These are phyloP conservation scores for Urtica urens DNA, from an alignment of 306 rosid genomes.

Conservation along the genomic window DNA sequence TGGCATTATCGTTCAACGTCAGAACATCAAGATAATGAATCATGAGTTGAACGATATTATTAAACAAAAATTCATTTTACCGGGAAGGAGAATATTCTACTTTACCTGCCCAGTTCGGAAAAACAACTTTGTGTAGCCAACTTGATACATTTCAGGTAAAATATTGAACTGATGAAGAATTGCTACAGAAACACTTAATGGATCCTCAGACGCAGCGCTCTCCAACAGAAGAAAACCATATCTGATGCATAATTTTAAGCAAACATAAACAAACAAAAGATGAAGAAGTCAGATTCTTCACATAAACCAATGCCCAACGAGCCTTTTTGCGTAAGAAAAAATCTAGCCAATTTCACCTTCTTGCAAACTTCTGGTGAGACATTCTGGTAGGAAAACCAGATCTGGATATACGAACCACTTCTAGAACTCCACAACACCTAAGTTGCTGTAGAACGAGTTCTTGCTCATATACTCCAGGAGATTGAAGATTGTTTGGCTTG, in stretches of 20 bases:
- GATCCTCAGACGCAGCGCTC: slow-evolving; percentile 74
- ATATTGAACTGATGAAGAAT: slow-evolving; percentile 97
- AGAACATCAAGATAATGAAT: too few relatives aligned
- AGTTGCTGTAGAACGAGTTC: slow-evolving; percentile 91
- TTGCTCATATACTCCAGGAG: slow-evolving; percentile 90
- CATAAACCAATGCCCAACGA: neutral
- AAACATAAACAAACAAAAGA: slow-evolving; percentile 10
- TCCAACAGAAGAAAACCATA: slow-evolving; percentile 95
- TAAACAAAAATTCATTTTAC: too few relatives aligned
- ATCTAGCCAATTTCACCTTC: slow-evolving; percentile 43
- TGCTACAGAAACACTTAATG: slow-evolving; percentile 92
- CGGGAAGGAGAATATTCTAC: neutral
- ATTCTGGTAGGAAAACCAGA: slow-evolving; percentile 98
- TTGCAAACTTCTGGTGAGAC: slow-evolving; percentile 90
- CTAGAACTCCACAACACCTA: slow-evolving; percentile 96
- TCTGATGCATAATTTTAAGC: slow-evolving; percentile 38
- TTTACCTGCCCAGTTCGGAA: slow-evolving; percentile 98
- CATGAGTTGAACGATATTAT: too few relatives aligned
- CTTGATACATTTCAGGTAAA: slow-evolving; percentile 97
- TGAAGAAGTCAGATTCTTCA: slow-evolving; percentile 1
- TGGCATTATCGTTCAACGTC: neutral
- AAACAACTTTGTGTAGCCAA: slow-evolving; percentile 93
- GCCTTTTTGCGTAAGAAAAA: neutral
- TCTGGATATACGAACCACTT: slow-evolving; percentile 94
- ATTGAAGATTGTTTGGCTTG: slow-evolving; percentile 93